phyloP scores from a whole-genome alignment of 2,329 filamentous ascomycete genomes.

The Grosmannia clavigera region DNA sequence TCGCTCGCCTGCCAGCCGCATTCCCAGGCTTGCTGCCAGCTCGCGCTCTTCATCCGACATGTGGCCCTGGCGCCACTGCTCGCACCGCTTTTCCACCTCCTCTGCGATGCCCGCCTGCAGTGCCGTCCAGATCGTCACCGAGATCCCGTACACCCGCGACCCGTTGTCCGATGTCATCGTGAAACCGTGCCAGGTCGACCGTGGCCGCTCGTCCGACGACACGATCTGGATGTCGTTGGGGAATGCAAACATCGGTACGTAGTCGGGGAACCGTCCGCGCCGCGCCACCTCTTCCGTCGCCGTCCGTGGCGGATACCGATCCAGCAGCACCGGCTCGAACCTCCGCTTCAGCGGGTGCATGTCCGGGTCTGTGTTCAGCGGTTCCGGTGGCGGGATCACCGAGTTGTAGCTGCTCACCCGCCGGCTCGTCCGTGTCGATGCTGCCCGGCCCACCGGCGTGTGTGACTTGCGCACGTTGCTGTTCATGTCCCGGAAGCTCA shows the following conservation, averaged over 20 bases:
- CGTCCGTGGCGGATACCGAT: slow-evolving; percentile 79
- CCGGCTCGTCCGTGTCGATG: slow-evolving; percentile 64
- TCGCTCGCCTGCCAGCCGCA: slow-evolving; percentile 74
- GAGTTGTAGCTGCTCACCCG: slow-evolving; percentile 96
- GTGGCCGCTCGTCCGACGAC: slow-evolving; percentile 82
- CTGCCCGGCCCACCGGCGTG: slow-evolving; percentile 19
- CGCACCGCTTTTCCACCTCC: slow-evolving; percentile 70
- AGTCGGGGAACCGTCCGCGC: slow-evolving; percentile 84
- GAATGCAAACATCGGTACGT: slow-evolving; percentile 98
- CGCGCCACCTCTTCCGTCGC: slow-evolving; percentile 69
- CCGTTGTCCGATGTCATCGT: slow-evolving; percentile 94
- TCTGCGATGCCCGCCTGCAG: slow-evolving; percentile 71
- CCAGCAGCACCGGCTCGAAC: slow-evolving; percentile 92
- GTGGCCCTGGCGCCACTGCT: slow-evolving; percentile 71
- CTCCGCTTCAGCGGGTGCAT: slow-evolving; percentile 92
- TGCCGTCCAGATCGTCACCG: slow-evolving; percentile 85
- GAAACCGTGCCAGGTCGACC: slow-evolving; percentile 98
- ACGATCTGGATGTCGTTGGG: slow-evolving; percentile 97
- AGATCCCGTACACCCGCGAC: slow-evolving; percentile 83
- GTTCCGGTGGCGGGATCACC: slow-evolving; percentile 87
- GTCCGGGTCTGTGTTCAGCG: slow-evolving; percentile 74
- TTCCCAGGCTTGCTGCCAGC: slow-evolving; percentile 79
- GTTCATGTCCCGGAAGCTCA: slow-evolving; percentile 91
- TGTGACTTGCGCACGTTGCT: slow-evolving; percentile 31
- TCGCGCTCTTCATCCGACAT: slow-evolving; percentile 89